Percentiles rank a stretch among this genome's conserved stretches.
Evolutionary conservation across 2,329 filamentous ascomycete species (phyloP).

Genomic region (Phyllosticta citribraziliensis): DNA sequence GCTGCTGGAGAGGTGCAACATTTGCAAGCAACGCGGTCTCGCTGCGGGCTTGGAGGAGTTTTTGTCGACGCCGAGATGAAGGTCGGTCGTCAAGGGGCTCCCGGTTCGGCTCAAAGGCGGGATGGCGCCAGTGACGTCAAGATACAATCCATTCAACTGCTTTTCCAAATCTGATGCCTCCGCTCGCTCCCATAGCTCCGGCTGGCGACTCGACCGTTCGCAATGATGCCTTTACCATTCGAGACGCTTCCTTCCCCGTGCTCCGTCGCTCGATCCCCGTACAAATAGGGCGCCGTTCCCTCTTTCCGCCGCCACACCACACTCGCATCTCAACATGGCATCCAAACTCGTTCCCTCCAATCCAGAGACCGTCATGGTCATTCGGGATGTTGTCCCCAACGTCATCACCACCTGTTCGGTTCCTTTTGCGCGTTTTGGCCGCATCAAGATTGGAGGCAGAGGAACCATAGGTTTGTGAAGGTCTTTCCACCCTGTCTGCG

Average conservation of each 20-base stretch:
- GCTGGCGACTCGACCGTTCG: background rate
- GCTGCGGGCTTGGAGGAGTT: background rate
- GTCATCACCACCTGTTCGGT: constrained; percentile 64
- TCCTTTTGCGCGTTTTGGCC: constrained; percentile 75
- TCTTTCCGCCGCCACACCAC: background rate
- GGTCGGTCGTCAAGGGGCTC: background rate
- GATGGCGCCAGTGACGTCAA: background rate
- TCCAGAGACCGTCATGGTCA: constrained; percentile 79
- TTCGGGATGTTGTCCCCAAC: constrained; percentile 71
- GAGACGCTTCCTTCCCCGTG: background rate
- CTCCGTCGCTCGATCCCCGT: background rate
- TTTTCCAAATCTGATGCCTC: background rate
- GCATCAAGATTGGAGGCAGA: constrained; percentile 73
- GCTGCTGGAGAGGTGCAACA: background rate
- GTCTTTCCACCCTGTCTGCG: background rate
- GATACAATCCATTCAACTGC: background rate
- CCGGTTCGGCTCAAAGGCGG: background rate
- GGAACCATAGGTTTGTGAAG: constrained; percentile 63
- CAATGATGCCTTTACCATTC: background rate
- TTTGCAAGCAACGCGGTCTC: background rate
- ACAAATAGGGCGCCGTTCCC: background rate
- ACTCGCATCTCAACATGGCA: constrained; percentile 19
- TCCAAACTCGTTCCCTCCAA: constrained; percentile 43
- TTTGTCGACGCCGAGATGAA: background rate
- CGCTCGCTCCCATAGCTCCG: background rate